Base-by-base conservation (phyloP, 1,284 basidiomycete species). In the Cryptococcus jaspeensis region DNA sequence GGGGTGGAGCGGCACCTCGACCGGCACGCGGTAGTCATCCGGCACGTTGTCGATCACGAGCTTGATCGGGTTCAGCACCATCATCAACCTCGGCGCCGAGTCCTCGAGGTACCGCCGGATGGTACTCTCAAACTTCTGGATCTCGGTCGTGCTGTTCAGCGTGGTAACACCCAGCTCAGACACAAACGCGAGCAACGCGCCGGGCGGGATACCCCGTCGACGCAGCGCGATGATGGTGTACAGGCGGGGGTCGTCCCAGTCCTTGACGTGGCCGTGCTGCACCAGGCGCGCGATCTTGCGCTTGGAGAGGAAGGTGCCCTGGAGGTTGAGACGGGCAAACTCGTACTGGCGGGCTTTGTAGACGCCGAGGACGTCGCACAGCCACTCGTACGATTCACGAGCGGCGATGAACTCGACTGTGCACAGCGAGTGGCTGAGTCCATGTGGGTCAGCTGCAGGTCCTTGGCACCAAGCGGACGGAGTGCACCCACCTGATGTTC, bases 321-420 rank as follows among this genome's bases (percentile, higher is more conserved):
- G 92, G 47, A 99, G 78, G 71, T 88, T 93, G 56, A 99, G 82
- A 53, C 96, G 86, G 32, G 96, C 96, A 69, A 93, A 99, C 76
- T 99, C 96, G 57, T 91, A 95, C 80, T 99, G 96, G 60, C 88
- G 87, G n/a, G 96, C 94, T 76, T 95, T 97, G 84, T 99, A 99
- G 2, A 99, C 88, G 62, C 90, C 89, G 35, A 99, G 81, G 2
- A 90, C 92, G 73, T 99, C 95, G 72, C 96, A 99, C 15, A 99
- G 84, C 96, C 96, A 99, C 71, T 99, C 96, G 77, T 99, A 99
- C 0, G 93, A 96, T 72, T 94, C 90, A 54, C 96, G 88, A 9
- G 94, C 92, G n/a, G 88, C 86, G 65, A 98, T 87, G 75, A 99
- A 99, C 76, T 99, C 96, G 41, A 86, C 87, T 1, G 96, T 99